Evolutionary conservation across 2,329 filamentous ascomycete species (phyloP), one percentile per base, ranked within the genome.

Genomic region (Penicillium sp.): DNA sequence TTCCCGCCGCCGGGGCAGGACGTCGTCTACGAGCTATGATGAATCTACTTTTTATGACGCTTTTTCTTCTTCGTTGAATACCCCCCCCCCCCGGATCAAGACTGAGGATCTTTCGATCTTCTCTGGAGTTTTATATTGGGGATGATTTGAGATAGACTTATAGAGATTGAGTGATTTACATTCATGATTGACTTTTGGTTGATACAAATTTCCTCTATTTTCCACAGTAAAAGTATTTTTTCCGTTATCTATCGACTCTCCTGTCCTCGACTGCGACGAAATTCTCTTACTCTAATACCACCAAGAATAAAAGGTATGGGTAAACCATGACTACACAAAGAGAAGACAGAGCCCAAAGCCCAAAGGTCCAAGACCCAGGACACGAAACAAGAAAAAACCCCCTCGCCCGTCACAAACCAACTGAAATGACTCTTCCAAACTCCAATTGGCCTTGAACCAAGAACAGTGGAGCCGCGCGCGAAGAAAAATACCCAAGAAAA

Each of bases 1-100:
- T 55, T 58, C 48, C 30, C 35, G 19, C 58, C 43, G 52, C 53
- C 49, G 56, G 25, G 64, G 49, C 53, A 52, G 55, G 58, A 65
- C 60, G 60, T 66, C 62, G 58, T 65, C 60, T 59, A 68, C 61
- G 62, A 68, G 64, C 55, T 63, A 63, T 66, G 65, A 67, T 60
- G 40, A 35, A 35, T 35, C 40, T 48, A 37, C 13, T 37, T 66
- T 66, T 58, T 61, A 58, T 65, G 59, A 64, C 55, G 57, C 58
- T 40, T n/a, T 37, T 37, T 37, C 13, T 30, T 30, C 28, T 37
- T 53, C 38, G 48, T 58, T 64, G 57, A 65, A 68, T 66, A 66
- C 65, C 65, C 65, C 19, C 19, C 19, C 19, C 19, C 63, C 53
- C 38, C 37, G 46, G 43, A 55, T 53, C 45, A 57, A 52, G 57